Evolutionary conservation across 805 yeast genomes (phyloP), one percentile per base, ranked within the genome.

Genomic region (Metschnikowia cerradonensis): DNA sequence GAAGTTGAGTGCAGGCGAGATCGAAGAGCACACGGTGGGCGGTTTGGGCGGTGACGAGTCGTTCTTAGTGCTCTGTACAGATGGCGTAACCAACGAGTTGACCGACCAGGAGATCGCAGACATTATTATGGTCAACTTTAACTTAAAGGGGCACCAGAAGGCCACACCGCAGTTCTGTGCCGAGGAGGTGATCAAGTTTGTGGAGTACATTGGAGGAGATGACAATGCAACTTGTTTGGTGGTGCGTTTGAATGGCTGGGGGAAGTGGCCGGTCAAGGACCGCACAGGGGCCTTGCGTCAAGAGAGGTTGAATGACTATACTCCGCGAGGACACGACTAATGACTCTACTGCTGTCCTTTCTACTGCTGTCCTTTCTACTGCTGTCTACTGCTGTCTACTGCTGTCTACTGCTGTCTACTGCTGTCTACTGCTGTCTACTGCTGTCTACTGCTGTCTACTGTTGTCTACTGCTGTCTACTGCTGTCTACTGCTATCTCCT

Each of bases 211-310:
- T 7, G 96, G 96, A 13, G 94, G 96, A 2, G 90, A 88, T 60
- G 99, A 94, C 66, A 94, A 94, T 68, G 96, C 98, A n/a, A 90
- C 97, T 2, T 90, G 97, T 64, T 62, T 86, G 54, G 88, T 94
- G 4, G 67, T 92, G 10, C 73, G 95, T 52, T 71, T 94, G 50
- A 77, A 79, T 34, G 96, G 96, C 8, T 94, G 99, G 99, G 97
- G 96, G 5, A 79, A 82, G 49, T 94, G 99, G 97, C 92, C 94
- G 6, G 68, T 79, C 50, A 62, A 75, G 3, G 98, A 92, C 69
- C 72, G 96, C 44, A 90, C 97, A 0, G 97, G 97, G 0, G 79
- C 77, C 41, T 66, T 81, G 50, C 76, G 99, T 55, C 96, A 88
- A 65, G 84, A 84, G 52, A 77, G 88, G 58, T 67, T 87, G 61